Evolutionary conservation across 169 alveolate genomes (phyloP).

Genomic region (Fabrea salina): DNA sequence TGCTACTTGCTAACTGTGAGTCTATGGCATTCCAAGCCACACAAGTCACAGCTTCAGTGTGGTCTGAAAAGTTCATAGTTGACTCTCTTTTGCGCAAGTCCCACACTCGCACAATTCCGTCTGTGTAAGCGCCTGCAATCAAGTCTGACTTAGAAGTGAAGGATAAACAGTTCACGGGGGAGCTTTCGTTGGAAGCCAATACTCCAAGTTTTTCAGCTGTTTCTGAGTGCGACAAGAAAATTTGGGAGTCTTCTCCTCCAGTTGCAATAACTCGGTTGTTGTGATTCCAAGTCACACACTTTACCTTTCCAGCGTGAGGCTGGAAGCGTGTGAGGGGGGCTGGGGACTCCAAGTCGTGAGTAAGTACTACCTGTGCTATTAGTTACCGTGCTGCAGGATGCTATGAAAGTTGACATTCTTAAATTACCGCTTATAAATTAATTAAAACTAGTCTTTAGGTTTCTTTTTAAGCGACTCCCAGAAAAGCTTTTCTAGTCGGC

Average conservation of each 20-base stretch:
- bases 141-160: slow-evolving; percentile 23
- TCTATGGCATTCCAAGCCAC: slow-evolving; percentile 35
- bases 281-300: slow-evolving; percentile 35
- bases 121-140: slow-evolving; percentile 78
- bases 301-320: slow-evolving; percentile 26
- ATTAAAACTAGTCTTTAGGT: no score
- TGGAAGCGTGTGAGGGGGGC: background rate
- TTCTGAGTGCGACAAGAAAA: slow-evolving; percentile 21
- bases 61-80: background rate
- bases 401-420: slow-evolving; percentile 17
- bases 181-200: background rate
- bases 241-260: slow-evolving; percentile 22
- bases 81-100: slow-evolving; percentile 48
- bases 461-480: no score
- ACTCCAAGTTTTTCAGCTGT: slow-evolving; percentile 1
- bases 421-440: no score
- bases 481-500: no score
- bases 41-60: slow-evolving; percentile 32
- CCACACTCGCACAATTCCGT: slow-evolving; percentile 80
- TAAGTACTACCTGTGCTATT: background rate
- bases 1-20: background rate
- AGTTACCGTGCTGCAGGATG: slow-evolving; percentile 13
- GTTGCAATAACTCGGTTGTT: slow-evolving; percentile 34
- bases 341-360: slow-evolving; percentile 26
- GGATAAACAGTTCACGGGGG: slow-evolving; percentile 14